These are phyloP conservation scores for Solidago caesia DNA, from an alignment of 129 eudicot species.

Conservation along the genomic window DNA sequence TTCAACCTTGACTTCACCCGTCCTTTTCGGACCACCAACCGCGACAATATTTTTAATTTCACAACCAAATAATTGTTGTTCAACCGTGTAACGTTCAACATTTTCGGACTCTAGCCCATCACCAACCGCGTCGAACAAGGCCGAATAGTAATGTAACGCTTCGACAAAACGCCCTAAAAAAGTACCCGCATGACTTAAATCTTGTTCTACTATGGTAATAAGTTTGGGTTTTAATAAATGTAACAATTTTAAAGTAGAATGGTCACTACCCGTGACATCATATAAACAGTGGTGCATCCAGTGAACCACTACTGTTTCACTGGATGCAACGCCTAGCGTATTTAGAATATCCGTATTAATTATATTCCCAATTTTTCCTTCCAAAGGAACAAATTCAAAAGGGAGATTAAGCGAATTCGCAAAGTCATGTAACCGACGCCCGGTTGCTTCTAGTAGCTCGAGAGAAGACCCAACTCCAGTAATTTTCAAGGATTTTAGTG, in stretches of 20 bases:
- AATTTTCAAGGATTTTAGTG: slow-evolving; percentile 49
- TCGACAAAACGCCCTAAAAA: slow-evolving; percentile 83
- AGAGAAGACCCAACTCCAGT: slow-evolving; percentile 77
- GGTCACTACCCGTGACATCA: slow-evolving; percentile 76
- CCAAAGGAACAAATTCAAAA: slow-evolving; percentile 67
- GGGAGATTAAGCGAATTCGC: slow-evolving; percentile 68
- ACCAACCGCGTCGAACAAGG: slow-evolving; percentile 86
- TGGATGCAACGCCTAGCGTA: slow-evolving; percentile 43
- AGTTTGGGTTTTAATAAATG: slow-evolving; percentile 53
- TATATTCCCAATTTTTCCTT: slow-evolving; percentile 70
- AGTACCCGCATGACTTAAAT: slow-evolving; percentile 61
- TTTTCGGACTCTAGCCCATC: slow-evolving; percentile 61
- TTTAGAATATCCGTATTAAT: slow-evolving; percentile 22
- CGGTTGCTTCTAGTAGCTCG: slow-evolving; percentile 65
- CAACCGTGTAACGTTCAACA: slow-evolving; percentile 66
- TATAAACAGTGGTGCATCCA: slow-evolving; percentile 88
- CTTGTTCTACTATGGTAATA: slow-evolving; percentile 80
- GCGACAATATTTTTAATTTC: slow-evolving; percentile 87
- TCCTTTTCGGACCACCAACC: slow-evolving; percentile 74
- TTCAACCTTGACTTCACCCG: slow-evolving; percentile 78
- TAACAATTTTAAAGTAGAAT: slow-evolving; percentile 47
- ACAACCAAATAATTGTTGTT: slow-evolving; percentile 67
- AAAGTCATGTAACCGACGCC: slow-evolving; percentile 67
- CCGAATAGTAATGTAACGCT: slow-evolving; percentile 91
- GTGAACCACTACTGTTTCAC: slow-evolving; percentile 65